These are phyloP conservation scores for Sporothrix dimorphospora DNA, from an alignment of 2,329 filamentous ascomycete species.

Conservation along the genomic window DNA sequence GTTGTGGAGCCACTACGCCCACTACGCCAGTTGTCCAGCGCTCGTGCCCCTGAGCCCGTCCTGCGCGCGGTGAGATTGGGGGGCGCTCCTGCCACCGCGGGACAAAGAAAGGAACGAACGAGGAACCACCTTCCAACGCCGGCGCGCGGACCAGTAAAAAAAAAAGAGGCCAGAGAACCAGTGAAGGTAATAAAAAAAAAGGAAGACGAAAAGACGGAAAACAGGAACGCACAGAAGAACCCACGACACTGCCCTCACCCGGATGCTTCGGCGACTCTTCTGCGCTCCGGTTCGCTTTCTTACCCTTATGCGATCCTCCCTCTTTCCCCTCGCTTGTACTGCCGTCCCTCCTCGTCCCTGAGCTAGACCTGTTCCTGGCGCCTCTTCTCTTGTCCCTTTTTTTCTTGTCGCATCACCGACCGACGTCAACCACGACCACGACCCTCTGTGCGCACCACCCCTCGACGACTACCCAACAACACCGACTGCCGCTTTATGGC, in stretches of 20 bases:
- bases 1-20: background rate
- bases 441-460: background rate
- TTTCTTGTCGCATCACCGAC: background rate
- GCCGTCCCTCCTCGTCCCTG: background rate
- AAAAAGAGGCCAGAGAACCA: background rate
- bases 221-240: background rate
- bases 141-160: no score
- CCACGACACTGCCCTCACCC: background rate
- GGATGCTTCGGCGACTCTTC: conserved; percentile 15
- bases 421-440: background rate
- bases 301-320: background rate
- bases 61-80: background rate
- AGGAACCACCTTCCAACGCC: no score
- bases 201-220: background rate
- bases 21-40: background rate
- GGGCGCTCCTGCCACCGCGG: no score
- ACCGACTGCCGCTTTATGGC: no score
- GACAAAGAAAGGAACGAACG: no score
- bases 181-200: background rate
- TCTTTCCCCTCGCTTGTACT: background rate
- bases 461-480: no score
- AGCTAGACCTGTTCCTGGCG: background rate
- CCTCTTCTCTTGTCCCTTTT: background rate
- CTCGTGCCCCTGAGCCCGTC: conserved; percentile 7
- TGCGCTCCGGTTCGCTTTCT: background rate